A percentile compares a stretch with the other conserved stretches of the same genome.
phyloP scores from a whole-genome alignment of 257 asterid genomes.

The Solanum tacnaense region DNA sequence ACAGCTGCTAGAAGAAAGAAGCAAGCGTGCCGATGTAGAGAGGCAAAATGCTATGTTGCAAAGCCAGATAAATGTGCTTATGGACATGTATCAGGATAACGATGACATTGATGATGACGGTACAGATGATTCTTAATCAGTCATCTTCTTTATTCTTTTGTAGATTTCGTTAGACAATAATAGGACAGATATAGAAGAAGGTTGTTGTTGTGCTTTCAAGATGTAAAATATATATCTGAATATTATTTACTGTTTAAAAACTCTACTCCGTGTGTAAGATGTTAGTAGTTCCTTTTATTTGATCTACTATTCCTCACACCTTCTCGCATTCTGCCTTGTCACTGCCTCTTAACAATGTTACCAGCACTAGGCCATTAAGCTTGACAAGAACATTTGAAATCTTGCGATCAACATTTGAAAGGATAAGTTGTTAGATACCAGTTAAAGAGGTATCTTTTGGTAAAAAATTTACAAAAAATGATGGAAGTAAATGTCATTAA shows the following conservation, averaged over 20 bases:
- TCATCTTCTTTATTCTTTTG: not conserved
- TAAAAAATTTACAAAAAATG: not conserved
- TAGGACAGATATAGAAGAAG: not conserved
- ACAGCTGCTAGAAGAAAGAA: slow-evolving; percentile 85
- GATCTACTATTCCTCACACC: not conserved
- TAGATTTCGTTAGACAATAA: not conserved
- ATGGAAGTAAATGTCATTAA: not conserved
- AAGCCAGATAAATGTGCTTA: slow-evolving; percentile 72
- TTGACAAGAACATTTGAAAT: not conserved
- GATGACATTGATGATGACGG: slow-evolving; percentile 50
- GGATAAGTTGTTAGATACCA: not conserved
- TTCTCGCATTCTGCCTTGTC: not conserved
- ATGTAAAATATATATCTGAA: not conserved
- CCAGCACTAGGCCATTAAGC: not conserved
- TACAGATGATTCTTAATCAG: slow-evolving; percentile 20
- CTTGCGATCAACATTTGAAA: not conserved
- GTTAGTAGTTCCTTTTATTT: not conserved
- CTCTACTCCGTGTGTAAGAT: not conserved
- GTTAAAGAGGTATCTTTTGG: not conserved
- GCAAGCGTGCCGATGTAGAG: slow-evolving; percentile 82
- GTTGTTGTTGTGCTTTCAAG: not conserved
- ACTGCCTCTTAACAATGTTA: not conserved
- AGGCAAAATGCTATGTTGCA: slow-evolving; percentile 73
- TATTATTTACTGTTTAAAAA: not conserved
- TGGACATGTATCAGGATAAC: slow-evolving; percentile 84